phyloP scores from a whole-genome alignment of 2,329 filamentous ascomycete genomes.

The Xylaria sp. region DNA sequence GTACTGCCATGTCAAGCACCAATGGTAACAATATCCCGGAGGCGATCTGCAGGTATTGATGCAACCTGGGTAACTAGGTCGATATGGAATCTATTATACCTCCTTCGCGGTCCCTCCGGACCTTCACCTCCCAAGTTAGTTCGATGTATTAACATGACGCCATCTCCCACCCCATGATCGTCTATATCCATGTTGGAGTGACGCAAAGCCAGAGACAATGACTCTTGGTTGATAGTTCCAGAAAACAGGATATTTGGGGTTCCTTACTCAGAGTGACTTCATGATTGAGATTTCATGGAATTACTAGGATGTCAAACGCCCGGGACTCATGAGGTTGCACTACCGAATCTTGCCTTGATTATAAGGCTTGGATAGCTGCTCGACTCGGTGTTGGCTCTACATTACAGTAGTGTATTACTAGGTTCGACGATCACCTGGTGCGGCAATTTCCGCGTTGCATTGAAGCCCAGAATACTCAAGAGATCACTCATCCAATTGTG shows the following conservation, averaged over 20 bases:
- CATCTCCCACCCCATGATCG: constrained; percentile 10
- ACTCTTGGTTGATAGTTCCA: neutral
- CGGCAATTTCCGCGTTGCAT: constrained; percentile 32
- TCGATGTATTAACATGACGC: constrained; percentile 2
- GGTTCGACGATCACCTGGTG: constrained; percentile 23
- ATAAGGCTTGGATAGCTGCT: constrained; percentile 34
- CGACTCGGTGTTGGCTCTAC: constrained; percentile 30
- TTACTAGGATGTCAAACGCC: constrained; percentile 18
- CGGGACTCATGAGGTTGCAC: constrained; percentile 32
- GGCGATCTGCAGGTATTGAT: constrained; percentile 38
- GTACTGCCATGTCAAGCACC: constrained; percentile 31
- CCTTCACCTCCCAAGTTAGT: constrained; percentile 9
- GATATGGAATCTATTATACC: constrained; percentile 19
- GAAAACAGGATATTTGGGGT: neutral
- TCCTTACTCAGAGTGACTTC: constrained; percentile 9
- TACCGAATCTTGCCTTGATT: constrained; percentile 31
- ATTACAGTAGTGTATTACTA: constrained; percentile 17
- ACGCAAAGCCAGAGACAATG: neutral
- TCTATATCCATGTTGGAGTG: constrained; percentile 9
- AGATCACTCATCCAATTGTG: constrained; percentile 12
- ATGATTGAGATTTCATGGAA: neutral
- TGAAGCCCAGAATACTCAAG: neutral
- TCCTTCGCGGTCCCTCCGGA: constrained; percentile 20
- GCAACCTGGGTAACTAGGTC: constrained; percentile 13
- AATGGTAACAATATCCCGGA: constrained; percentile 31